phyloP scores from a whole-genome alignment of 1,284 basidiomycete genomes.

The Inonotus hispidus region DNA sequence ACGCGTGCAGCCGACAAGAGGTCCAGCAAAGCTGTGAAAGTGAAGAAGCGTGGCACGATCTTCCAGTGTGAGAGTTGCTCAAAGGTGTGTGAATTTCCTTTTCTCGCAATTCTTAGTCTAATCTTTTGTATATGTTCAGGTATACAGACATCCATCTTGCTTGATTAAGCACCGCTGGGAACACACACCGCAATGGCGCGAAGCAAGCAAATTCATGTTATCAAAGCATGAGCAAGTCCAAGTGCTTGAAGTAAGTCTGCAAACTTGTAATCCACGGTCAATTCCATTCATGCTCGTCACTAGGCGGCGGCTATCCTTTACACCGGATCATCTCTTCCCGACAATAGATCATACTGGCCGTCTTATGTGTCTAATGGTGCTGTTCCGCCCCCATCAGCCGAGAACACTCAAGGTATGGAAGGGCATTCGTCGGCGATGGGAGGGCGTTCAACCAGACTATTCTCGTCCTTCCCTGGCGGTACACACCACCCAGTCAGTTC shows the following conservation, averaged over 20 bases:
- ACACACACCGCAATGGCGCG: constrained; percentile 95
- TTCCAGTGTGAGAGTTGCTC: constrained; percentile 92
- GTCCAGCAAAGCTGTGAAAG: constrained; percentile 24
- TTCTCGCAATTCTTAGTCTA: not conserved
- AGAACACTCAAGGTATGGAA: constrained; percentile 8
- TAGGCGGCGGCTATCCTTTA: constrained; percentile 93
- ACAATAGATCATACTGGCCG: constrained; percentile 87
- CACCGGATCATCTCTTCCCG: constrained; percentile 78
- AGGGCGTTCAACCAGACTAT: constrained; percentile 7
- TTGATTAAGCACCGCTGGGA: constrained; percentile 98
- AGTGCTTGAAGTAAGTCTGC: constrained; percentile 69
- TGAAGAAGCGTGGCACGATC: constrained; percentile 74
- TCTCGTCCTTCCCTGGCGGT: constrained; percentile 16
- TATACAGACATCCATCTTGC: constrained; percentile 92
- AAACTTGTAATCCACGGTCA: constrained; percentile 1
- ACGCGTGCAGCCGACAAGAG: constrained; percentile 29
- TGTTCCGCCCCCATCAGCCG: constrained; percentile 49
- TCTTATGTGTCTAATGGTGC: constrained; percentile 68
- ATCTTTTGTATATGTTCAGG: constrained; percentile 37
- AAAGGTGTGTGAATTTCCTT: constrained; percentile 49
- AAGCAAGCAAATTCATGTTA: constrained; percentile 89
- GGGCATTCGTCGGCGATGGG: not conserved
- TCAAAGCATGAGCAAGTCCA: constrained; percentile 99
- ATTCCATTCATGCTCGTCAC: not conserved
- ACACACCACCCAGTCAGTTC: constrained; percentile 23